Percentiles rank a stretch among this genome's conserved stretches.
Conservation (phyloP, 306 rosid genomes). For the Malus asiatica region DNA sequence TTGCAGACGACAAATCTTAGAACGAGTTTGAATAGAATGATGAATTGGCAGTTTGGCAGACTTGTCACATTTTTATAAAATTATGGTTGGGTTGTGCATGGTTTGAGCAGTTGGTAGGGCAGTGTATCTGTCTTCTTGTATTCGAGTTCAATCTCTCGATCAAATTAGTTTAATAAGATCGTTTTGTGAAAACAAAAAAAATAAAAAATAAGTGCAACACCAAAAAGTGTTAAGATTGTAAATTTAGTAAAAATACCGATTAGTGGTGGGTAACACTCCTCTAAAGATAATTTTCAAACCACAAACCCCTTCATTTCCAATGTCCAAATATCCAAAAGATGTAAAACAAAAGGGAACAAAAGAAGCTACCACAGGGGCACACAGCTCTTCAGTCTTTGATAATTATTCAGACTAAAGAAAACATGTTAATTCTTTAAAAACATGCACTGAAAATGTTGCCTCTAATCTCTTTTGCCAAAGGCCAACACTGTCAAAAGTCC, state of each 20-base stretch:
- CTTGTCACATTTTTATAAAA: too few relatives aligned
- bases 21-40: too few relatives aligned
- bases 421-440: not conserved
- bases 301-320: not conserved
- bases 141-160: too few relatives aligned
- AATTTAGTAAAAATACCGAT: not conserved
- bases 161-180: too few relatives aligned
- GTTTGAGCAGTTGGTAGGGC: too few relatives aligned
- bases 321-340: not conserved
- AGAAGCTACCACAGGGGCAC: not conserved
- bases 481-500: conserved; percentile 27
- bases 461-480: conserved; percentile 6
- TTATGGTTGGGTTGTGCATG: too few relatives aligned
- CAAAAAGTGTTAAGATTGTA: not conserved
- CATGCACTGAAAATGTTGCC: conserved; percentile 8
- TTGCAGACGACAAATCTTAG: too few relatives aligned
- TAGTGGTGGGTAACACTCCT: not conserved
- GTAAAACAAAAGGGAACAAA: not conserved
- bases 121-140: too few relatives aligned
- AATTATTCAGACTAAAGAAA: not conserved
- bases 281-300: not conserved
- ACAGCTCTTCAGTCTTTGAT: not conserved
- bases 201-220: too few relatives aligned
- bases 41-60: too few relatives aligned
- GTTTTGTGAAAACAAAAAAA: too few relatives aligned